Percentiles rank a stretch among this genome's conserved stretches.
phyloP scores from a whole-genome alignment of 2,329 filamentous ascomycete species.

The Chaetomium sp. region DNA sequence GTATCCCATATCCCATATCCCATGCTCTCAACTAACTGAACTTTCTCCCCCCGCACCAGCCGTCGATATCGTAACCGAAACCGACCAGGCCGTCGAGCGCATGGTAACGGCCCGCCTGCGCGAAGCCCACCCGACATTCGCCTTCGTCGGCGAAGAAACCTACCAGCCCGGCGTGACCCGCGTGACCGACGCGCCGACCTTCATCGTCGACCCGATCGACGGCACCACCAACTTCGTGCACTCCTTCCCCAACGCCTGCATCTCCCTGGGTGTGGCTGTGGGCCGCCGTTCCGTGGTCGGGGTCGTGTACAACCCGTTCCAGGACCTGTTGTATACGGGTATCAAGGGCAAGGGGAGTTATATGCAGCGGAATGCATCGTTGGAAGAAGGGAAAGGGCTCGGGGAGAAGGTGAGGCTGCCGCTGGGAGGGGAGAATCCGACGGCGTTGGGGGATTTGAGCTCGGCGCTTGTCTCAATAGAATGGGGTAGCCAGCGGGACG shows the following conservation, averaged over 20 bases:
- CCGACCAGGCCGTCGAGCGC: slow-evolving; percentile 58
- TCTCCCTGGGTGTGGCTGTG: slow-evolving; percentile 67
- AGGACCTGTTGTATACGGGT: slow-evolving; percentile 60
- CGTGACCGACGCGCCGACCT: slow-evolving; percentile 62
- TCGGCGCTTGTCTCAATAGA: slow-evolving; percentile 62
- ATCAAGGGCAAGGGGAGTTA: slow-evolving; percentile 63
- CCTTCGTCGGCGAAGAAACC: slow-evolving; percentile 72
- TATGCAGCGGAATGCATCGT: slow-evolving; percentile 40
- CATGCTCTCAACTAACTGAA: neutral
- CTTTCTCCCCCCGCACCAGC: slow-evolving; percentile 34
- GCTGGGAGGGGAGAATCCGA: slow-evolving; percentile 32
- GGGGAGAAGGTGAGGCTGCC: slow-evolving; percentile 29
- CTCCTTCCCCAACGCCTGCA: slow-evolving; percentile 65
- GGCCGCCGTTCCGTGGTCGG: slow-evolving; percentile 57
- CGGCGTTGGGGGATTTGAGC: slow-evolving; percentile 56
- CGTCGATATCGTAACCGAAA: slow-evolving; percentile 62
- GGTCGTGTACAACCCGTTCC: slow-evolving; percentile 76
- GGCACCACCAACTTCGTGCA: slow-evolving; percentile 79
- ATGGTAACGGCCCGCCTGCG: slow-evolving; percentile 51
- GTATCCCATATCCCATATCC: neutral
- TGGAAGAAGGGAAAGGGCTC: slow-evolving; percentile 24
- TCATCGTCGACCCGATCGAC: slow-evolving; percentile 77
- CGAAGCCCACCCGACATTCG: slow-evolving; percentile 46
- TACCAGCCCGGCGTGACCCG: slow-evolving; percentile 57
- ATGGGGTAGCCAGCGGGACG: slow-evolving; percentile 64